These are phyloP conservation scores for Physcomitrium patens DNA, from an alignment of 225 moss, liverwort and hornwort species.

Conservation along the genomic window DNA sequence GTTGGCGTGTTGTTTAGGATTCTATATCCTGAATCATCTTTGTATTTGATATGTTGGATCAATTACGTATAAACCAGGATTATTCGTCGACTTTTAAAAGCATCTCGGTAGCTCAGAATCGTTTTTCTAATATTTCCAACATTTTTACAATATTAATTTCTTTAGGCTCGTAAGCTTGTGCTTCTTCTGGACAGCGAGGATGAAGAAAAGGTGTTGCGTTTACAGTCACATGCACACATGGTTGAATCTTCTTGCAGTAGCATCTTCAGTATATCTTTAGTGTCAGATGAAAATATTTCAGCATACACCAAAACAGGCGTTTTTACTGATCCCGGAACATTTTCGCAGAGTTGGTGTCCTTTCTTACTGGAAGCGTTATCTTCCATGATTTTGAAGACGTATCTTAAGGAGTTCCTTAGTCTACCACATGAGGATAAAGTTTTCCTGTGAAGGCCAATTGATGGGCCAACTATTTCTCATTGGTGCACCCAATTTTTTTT, in stretches of 20 bases:
- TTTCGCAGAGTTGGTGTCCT: slow-evolving; percentile 78
- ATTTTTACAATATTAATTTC: not conserved
- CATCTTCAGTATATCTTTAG: not conserved
- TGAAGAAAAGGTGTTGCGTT: not conserved
- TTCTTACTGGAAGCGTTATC: slow-evolving; percentile 76
- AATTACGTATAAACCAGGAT: not conserved
- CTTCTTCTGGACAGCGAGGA: slow-evolving; percentile 2
- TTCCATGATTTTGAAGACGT: slow-evolving; percentile 67
- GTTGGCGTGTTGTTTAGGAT: slow-evolving; percentile 19
- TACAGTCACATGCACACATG: slow-evolving; percentile 5
- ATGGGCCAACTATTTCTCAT: slow-evolving; percentile 25
- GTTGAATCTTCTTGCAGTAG: not conserved
- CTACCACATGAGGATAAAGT: not conserved
- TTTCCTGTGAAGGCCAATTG: not conserved
- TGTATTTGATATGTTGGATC: not conserved
- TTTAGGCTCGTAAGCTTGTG: not conserved
- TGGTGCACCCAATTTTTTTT: slow-evolving; percentile 11
- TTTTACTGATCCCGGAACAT: slow-evolving; percentile 2
- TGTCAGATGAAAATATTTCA: not conserved
- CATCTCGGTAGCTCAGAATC: not conserved
- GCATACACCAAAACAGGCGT: not conserved
- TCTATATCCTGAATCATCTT: slow-evolving; percentile 12
- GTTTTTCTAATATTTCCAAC: not conserved
- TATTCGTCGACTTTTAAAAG: not conserved
- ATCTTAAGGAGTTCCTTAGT: slow-evolving; percentile 21